Evolutionary conservation across 495 filamentous ascomycete genomes (phyloP).

Genomic region (Chaetomium cochliodes): DNA sequence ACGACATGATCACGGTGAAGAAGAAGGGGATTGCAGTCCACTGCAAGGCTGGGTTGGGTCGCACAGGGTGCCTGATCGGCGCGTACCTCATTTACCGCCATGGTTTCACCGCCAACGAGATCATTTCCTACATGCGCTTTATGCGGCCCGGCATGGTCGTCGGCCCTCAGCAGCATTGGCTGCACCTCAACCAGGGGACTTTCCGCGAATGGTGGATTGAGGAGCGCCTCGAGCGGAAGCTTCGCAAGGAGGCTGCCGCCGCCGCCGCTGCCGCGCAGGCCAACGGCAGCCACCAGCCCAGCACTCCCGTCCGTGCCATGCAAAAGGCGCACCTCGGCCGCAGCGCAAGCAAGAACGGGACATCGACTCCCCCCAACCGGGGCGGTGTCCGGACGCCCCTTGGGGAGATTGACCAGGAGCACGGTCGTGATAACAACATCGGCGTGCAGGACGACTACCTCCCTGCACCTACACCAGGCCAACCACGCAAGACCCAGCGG

Average conservation of each 20-base stretch:
- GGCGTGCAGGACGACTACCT: slow-evolving; percentile 74
- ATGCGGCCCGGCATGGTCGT: slow-evolving; percentile 99
- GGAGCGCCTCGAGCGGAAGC: slow-evolving; percentile 68
- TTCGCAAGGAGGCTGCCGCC: slow-evolving; percentile 53
- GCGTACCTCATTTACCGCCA: slow-evolving; percentile 97
- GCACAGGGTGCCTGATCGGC: slow-evolving; percentile 91
- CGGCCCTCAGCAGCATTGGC: slow-evolving; percentile 98
- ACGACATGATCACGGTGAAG: slow-evolving; percentile 86
- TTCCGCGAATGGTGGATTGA: slow-evolving; percentile 99
- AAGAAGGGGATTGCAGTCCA: slow-evolving; percentile 92
- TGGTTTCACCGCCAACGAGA: slow-evolving; percentile 97
- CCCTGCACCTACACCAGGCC: slow-evolving; percentile 91
- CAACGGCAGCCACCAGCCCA: slow-evolving; percentile 51
- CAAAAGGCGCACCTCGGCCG: slow-evolving; percentile 49
- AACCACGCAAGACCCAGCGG: slow-evolving; percentile 81
- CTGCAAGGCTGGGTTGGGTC: slow-evolving; percentile 96
- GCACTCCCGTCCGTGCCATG: slow-evolving; percentile 77
- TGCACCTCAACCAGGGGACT: slow-evolving; percentile 91
- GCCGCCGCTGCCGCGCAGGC: slow-evolving; percentile 45
- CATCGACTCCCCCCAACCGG: slow-evolving; percentile 79
- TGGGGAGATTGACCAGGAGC: slow-evolving; percentile 84
- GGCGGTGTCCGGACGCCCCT: slow-evolving; percentile 76
- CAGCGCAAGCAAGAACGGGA: slow-evolving; percentile 54
- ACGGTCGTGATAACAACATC: slow-evolving; percentile 49
- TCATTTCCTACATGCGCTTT: slow-evolving; percentile 99